Evolutionary conservation across 345 rosid species (phyloP).

Genomic region (Cardamine resedifolia): DNA sequence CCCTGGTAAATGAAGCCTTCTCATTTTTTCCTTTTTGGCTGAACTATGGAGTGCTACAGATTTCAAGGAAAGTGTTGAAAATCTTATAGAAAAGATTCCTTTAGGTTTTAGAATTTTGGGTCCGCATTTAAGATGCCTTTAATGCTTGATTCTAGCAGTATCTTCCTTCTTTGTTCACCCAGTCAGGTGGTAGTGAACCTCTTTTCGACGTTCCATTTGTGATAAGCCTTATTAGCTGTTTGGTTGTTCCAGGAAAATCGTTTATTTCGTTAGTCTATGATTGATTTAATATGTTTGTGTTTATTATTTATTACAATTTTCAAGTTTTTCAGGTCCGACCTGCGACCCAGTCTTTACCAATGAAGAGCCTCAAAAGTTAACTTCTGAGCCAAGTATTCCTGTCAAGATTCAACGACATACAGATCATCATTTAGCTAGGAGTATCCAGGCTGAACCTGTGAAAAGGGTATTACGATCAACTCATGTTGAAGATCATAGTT

Average conservation of each 20-base stretch:
- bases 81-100: slow-evolving; percentile 12
- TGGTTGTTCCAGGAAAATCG: slow-evolving; percentile 1
- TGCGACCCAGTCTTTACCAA: slow-evolving; percentile 49
- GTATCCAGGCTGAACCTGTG: slow-evolving; percentile 42
- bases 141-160: slow-evolving; percentile 26
- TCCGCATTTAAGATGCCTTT: slow-evolving; percentile 23
- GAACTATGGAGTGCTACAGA: slow-evolving; percentile 1
- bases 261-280: slow-evolving; percentile 9
- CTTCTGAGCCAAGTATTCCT: slow-evolving; percentile 46
- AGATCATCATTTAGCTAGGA: slow-evolving; percentile 34
- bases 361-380: slow-evolving; percentile 51
- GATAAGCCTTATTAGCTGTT: slow-evolving; percentile 14
- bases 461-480: slow-evolving; percentile 30
- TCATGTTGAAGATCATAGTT: slow-evolving; percentile 29
- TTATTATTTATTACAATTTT: slow-evolving; percentile 62
- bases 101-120: background rate
- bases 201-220: slow-evolving; percentile 19
- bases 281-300: slow-evolving; percentile 27
- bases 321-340: slow-evolving; percentile 71
- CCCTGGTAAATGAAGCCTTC: slow-evolving; percentile 68
- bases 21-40: slow-evolving; percentile 23
- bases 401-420: slow-evolving; percentile 39
- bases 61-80: background rate
- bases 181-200: slow-evolving; percentile 18
- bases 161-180: slow-evolving; percentile 23